A percentile compares a stretch with the other conserved stretches of the same genome.
Conservation (phyloP, 441 rosid species). For the Rhodomyrtus psidioides region DNA sequence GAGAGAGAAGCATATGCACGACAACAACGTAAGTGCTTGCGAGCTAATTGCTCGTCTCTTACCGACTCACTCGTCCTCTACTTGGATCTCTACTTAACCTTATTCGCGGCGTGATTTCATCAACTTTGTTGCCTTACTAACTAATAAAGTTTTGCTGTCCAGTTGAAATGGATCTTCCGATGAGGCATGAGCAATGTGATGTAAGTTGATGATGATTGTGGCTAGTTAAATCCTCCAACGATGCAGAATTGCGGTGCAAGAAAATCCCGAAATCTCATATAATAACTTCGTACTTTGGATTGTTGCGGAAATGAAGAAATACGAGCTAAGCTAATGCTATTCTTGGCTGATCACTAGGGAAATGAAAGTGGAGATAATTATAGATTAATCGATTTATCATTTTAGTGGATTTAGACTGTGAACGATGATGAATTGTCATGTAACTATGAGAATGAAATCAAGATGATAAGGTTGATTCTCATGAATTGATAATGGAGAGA, state of each 20-base stretch:
- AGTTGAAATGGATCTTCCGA: neutral
- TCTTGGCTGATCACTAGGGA: neutral
- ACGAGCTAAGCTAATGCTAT: neutral
- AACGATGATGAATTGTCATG: neutral
- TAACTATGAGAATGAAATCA: neutral
- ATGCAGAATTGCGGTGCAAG: neutral
- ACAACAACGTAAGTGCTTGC: constrained; percentile 23
- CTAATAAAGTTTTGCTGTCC: neutral
- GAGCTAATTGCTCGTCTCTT: constrained; percentile 8
- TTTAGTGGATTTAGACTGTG: neutral
- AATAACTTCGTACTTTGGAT: neutral
- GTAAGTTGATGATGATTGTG: neutral
- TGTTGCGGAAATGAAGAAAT: neutral
- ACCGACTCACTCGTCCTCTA: constrained; percentile 41
- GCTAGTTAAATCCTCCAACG: neutral
- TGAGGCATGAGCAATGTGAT: neutral
- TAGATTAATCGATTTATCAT: neutral
- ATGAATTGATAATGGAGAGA: neutral
- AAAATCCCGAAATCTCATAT: neutral
- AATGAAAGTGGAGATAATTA: neutral
- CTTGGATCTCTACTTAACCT: neutral
- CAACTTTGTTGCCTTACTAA: neutral
- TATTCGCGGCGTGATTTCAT: neutral
- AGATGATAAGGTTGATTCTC: neutral
- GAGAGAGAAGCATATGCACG: neutral